These are phyloP conservation scores for Trypanosoma theileri DNA, from an alignment of 208 protist species.

Conservation along the genomic window DNA sequence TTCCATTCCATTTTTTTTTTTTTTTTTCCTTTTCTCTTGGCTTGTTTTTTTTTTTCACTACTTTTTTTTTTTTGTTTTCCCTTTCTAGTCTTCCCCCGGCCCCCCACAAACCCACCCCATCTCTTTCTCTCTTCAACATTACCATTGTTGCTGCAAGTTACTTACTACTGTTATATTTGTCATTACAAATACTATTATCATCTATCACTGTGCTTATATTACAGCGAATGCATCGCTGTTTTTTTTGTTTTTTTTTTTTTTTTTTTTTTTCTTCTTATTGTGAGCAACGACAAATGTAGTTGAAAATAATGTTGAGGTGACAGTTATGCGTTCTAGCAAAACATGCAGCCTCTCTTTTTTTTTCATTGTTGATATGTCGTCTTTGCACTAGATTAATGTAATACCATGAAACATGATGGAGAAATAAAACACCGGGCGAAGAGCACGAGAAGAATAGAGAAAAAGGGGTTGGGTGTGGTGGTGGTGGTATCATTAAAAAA, in stretches of 20 bases:
- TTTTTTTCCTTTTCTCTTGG: not conserved
- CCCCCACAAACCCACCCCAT: constrained; percentile 1
- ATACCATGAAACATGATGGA: too few relatives aligned
- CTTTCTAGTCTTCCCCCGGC: not conserved
- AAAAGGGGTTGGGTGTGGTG: too few relatives aligned
- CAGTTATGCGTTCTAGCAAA: too few relatives aligned
- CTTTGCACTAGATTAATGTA: too few relatives aligned
- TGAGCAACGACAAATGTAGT: not conserved
- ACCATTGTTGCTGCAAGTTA: not conserved
- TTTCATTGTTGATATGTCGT: too few relatives aligned
- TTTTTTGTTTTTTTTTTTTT: too few relatives aligned
- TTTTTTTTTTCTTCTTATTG: too few relatives aligned
- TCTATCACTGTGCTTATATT: not conserved
- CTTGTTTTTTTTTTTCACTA: constrained; percentile 6
- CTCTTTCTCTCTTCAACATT: constrained; percentile 5
- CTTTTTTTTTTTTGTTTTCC: not conserved
- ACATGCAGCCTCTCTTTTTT: too few relatives aligned
- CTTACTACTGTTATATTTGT: not conserved
- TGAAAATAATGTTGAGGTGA: too few relatives aligned
- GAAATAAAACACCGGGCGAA: too few relatives aligned
- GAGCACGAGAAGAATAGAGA: constrained; percentile 13
- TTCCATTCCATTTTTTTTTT: constrained; percentile 3
- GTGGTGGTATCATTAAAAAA: not conserved
- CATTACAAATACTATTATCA: not conserved
- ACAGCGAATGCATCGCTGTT: not conserved